Evolutionary conservation across 495 filamentous ascomycete species (phyloP), one percentile per base, ranked within the genome.

Genomic region (Trichoderma erinaceum): DNA sequence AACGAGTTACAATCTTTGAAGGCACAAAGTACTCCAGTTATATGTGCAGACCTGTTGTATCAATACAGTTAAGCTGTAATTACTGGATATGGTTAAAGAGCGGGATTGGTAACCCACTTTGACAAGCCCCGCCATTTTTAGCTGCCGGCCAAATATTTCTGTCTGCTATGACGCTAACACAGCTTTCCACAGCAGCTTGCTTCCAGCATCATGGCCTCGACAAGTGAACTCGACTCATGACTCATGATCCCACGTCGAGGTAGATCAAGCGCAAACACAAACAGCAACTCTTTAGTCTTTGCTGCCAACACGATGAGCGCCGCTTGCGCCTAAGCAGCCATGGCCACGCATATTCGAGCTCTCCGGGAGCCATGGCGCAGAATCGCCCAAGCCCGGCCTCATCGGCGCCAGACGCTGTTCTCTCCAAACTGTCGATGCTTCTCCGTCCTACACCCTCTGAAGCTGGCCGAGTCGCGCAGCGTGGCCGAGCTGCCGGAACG

Each of bases 401-500:
- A 29, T 29, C 16, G 66, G 56, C 50, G 35, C 58, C n/a, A 27
- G 65, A 11, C 46, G 18, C 63, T 41, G 52, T 18, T 29, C 61
- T 4, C 56, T 32, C 23, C 50, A 8, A 58, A 25, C 7, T 52
- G 35, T 7, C 76, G 84, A 66, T 70, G 68, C 48, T 86, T 89
- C 75, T 83, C 84, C 1, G 70, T 71, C 18, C 79, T 84, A 7
- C 66, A 61, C 29, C 25, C 23, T 3, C 25, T 74, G 32, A 56
- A 38, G 7, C 76, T 77, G 23, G 65, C 70, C n/a, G 71, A 85
- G 69, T 80, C 89, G 35, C 80, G 81, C 68, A 78, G 83, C 46
- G 76, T 82, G 50, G 70, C 81, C 11, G 72, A 79, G 18, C 82
- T 90, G 8, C 85, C 84, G 18, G 76, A 80, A 56, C 80, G 87